These are phyloP conservation scores for Erythrophleum ivorense DNA, from an alignment of 331 rosid genomes.

Conservation along the genomic window DNA sequence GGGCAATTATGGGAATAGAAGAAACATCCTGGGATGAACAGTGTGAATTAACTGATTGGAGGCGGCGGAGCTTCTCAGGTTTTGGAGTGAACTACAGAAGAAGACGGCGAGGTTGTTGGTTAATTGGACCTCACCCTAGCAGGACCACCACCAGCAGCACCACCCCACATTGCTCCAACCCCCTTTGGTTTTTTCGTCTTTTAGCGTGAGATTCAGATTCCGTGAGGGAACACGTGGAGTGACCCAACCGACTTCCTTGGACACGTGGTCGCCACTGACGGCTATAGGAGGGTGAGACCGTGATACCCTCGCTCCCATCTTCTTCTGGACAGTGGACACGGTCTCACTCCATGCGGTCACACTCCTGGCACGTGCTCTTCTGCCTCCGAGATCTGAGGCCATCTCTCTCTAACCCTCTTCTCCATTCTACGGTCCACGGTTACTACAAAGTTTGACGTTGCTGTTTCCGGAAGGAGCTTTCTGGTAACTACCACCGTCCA, in stretches of 20 bases:
- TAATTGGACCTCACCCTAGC: too few species aligned
- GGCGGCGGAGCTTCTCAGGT: too few species aligned
- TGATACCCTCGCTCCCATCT: background rate
- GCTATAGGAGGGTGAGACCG: background rate
- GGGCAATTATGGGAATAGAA: too few species aligned
- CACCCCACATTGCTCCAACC: background rate
- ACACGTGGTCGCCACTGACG: slow-evolving; percentile 13
- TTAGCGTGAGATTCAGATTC: background rate
- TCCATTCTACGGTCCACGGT: too few species aligned
- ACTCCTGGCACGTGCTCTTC: background rate
- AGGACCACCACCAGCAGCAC: too few species aligned
- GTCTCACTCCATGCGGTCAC: background rate
- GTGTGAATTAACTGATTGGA: too few species aligned
- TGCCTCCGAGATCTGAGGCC: background rate
- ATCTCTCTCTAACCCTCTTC: too few species aligned
- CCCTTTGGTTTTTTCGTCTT: background rate
- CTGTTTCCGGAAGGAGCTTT: too few species aligned
- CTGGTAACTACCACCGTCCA: too few species aligned
- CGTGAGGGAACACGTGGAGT: background rate
- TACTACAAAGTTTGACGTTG: background rate
- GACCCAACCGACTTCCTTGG: background rate
- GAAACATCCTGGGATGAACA: too few species aligned
- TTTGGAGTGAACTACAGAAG: too few species aligned
- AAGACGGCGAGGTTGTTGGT: too few species aligned
- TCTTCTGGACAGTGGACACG: background rate